Percentiles rank a stretch among this genome's conserved stretches.
Evolutionary conservation across 345 rosid species (phyloP).

Genomic region (Limnanthes douglasii): DNA sequence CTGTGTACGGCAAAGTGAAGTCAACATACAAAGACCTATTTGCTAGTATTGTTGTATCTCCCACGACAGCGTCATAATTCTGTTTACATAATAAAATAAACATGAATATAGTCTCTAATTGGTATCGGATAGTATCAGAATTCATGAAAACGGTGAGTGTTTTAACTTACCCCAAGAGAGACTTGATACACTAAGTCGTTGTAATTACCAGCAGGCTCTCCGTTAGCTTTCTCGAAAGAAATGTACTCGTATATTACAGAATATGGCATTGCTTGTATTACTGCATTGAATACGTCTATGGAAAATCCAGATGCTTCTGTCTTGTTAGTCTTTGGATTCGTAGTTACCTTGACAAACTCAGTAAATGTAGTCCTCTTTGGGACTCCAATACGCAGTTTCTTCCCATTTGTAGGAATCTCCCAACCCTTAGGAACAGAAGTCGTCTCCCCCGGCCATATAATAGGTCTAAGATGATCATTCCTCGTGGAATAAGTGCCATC

Average conservation of each 20-base stretch:
- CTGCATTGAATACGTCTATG: conserved; percentile 18
- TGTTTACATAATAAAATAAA: conserved; percentile 4
- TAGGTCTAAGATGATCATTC: not conserved
- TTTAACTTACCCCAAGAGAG: conserved; percentile 17
- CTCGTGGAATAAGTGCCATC: conserved; percentile 8
- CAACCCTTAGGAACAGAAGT: conserved; percentile 18
- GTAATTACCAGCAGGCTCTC: conserved; percentile 14
- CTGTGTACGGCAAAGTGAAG: conserved; percentile 54
- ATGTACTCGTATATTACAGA: conserved; percentile 12
- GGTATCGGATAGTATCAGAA: not conserved
- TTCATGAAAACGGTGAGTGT: not conserved
- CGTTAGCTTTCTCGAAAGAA: not conserved
- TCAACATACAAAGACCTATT: conserved; percentile 36
- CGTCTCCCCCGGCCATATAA: conserved; percentile 36
- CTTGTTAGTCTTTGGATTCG: not conserved
- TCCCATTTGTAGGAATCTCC: conserved; percentile 17
- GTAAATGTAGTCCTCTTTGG: conserved; percentile 17
- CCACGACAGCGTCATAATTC: conserved; percentile 42
- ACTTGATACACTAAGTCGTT: conserved; percentile 20
- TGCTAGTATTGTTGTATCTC: conserved; percentile 41
- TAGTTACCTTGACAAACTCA: conserved; percentile 9
- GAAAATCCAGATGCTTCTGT: conserved; percentile 10
- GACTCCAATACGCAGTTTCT: conserved; percentile 24
- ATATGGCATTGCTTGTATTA: conserved; percentile 10
- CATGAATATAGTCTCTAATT: not conserved